Evolutionary conservation across 2,329 filamentous ascomycete species (phyloP), one percentile per base, ranked within the genome.

Genomic region (Exserohilum turcica): DNA sequence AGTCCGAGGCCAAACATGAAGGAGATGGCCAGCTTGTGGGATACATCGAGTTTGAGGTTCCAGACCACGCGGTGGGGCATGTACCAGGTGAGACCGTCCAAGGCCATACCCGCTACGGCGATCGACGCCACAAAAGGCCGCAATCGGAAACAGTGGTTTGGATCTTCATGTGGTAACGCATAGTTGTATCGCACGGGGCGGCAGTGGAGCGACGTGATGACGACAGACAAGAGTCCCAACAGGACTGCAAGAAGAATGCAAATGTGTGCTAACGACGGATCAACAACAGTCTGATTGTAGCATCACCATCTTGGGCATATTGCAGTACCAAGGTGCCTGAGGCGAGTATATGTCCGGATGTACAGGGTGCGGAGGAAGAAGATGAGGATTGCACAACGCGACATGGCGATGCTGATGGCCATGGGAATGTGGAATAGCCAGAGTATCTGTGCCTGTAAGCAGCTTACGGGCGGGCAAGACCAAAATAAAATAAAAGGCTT

Each of bases 291-390:
- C 13, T 9, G 18, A 16, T 29, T 7, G 39, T 35, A n/a, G 21
- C 21, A 24, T 4, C 21, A 24, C 7, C 24, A 37, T 19, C 35
- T 18, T 10, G 36, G 18, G 13, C 15, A 16, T 18, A 15, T 15
- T 27, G 21, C 44, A 43, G 24, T 68, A 70, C 63, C 62, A 49
- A 50, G 43, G 42, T 16, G 43, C 57, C 66, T 61, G n/a, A 67
- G 50, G 47, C 56, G 56, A 9, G 57, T 43, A 42, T 53, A 63
- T 8, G 54, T 35, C 5, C 52, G 53, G 13, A 59, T 64, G 32
- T 61, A 69, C 19, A 72, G 56, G 5, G 59, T 64, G 10, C 61
- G 61, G 32, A 70, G 54, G 48, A 67, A 65, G 48, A 70, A 66
- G n/a, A 65, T 50, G 7, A 57, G 54, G 43, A 70, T 63, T 16